Conservation (phyloP, 352 stramenopile genomes). For the Phytophthora pisi region DNA sequence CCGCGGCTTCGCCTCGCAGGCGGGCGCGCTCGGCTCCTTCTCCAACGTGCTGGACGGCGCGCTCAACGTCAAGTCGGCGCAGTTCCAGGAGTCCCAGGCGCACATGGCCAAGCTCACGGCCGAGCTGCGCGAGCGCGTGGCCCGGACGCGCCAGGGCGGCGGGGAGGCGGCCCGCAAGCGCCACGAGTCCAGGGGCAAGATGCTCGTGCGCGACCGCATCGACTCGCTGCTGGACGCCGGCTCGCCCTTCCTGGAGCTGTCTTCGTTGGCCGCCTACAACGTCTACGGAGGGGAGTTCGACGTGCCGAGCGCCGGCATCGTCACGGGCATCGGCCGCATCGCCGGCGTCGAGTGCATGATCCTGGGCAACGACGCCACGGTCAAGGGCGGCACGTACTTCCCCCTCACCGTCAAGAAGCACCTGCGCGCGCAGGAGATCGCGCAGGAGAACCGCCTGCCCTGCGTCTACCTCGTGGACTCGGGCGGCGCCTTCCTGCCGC, state of each 20-base stretch:
- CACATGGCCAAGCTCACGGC: slow-evolving; percentile 63
- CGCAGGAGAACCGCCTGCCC: slow-evolving; percentile 94
- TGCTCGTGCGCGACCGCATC: slow-evolving; percentile 93
- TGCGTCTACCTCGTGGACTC: slow-evolving; percentile 98
- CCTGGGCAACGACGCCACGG: slow-evolving; percentile 98
- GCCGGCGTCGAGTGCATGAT: slow-evolving; percentile 95
- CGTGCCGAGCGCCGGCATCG: slow-evolving; percentile 87
- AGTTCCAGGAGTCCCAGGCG: slow-evolving; percentile 62
- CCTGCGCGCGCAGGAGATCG: slow-evolving; percentile 95
- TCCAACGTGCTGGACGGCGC: slow-evolving; percentile 69
- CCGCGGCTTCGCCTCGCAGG: slow-evolving; percentile 46
- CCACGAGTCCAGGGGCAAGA: slow-evolving; percentile 81
- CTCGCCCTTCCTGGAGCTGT: slow-evolving; percentile 97
- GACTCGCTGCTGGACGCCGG: slow-evolving; percentile 93
- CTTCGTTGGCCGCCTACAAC: slow-evolving; percentile 85
- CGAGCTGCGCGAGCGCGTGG: slow-evolving; percentile 51
- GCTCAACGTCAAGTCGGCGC: slow-evolving; percentile 63
- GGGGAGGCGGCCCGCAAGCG: slow-evolving; percentile 68
- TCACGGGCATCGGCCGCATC: slow-evolving; percentile 90
- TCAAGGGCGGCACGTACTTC: slow-evolving; percentile 99
- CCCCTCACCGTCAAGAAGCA: slow-evolving; percentile 99
- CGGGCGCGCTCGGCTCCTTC: slow-evolving; percentile 38
- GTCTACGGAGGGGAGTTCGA: slow-evolving; percentile 72
- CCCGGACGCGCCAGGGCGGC: slow-evolving; percentile 62
- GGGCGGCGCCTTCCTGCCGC: slow-evolving; percentile 95